Evolutionary conservation across 768 basidiomycete genomes (phyloP).

Genomic region (Boletus rex-veris): DNA sequence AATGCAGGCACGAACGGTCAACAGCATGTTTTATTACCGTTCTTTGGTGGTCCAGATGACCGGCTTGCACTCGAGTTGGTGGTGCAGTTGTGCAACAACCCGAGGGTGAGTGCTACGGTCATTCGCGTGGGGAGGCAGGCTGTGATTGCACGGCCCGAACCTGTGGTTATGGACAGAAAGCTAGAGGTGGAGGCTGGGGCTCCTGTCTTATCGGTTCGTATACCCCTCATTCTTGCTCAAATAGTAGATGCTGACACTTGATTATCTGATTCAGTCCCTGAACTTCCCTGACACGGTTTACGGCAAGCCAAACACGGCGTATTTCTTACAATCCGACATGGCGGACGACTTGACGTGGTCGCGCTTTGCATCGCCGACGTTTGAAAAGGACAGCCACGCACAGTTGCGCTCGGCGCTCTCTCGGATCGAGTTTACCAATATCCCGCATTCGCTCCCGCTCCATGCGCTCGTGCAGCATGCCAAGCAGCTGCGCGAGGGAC

Average conservation of each 20-base stretch:
- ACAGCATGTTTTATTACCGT: constrained; percentile 78
- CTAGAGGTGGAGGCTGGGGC: constrained; percentile 30
- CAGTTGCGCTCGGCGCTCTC: constrained; percentile 42
- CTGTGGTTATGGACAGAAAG: constrained; percentile 58
- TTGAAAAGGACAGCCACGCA: constrained; percentile 5
- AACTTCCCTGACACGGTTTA: constrained; percentile 71
- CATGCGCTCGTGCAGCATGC: constrained; percentile 50
- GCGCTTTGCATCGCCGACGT: constrained; percentile 43
- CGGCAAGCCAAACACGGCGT: constrained; percentile 58
- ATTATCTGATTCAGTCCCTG: constrained; percentile 35
- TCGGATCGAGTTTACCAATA: constrained; percentile 58
- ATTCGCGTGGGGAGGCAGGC: constrained; percentile 54
- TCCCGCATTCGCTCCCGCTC: constrained; percentile 52
- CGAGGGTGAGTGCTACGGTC: constrained; percentile 66
- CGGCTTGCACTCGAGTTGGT: constrained; percentile 78
- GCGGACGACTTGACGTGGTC: constrained; percentile 82
- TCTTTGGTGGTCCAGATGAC: constrained; percentile 95
- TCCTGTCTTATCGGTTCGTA: constrained; percentile 7
- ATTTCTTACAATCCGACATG: constrained; percentile 68
- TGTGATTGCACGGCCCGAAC: constrained; percentile 50
- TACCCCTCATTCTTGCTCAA: background rate
- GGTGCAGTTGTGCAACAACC: constrained; percentile 70
- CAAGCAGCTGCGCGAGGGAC: constrained; percentile 18
- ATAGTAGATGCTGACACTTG: background rate
- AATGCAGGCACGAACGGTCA: constrained; percentile 24